A percentile compares a stretch with the other conserved stretches of the same genome.
Conservation (phyloP, 345 rosid species). For the Kernera saxatilis region DNA sequence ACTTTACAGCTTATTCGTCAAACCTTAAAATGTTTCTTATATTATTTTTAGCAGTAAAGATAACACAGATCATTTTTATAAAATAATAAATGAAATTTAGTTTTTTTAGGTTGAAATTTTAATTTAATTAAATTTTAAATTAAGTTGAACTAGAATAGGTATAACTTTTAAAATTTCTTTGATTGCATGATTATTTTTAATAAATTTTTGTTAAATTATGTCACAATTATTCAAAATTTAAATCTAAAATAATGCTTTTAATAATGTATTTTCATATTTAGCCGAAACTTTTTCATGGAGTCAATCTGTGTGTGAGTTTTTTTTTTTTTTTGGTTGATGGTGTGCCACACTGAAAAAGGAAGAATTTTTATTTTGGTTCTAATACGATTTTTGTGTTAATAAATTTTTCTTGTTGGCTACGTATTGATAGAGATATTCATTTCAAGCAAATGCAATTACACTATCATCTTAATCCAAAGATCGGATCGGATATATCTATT, state of each 20-base stretch:
- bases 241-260: background rate
- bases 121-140: too few relatives aligned
- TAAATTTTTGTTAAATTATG: background rate
- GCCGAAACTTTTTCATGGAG: too few relatives aligned
- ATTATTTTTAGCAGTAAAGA: background rate
- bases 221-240: background rate
- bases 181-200: background rate
- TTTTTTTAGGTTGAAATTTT: background rate
- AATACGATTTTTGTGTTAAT: background rate
- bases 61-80: background rate
- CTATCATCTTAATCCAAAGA: background rate
- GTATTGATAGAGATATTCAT: background rate
- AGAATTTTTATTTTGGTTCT: background rate
- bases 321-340: too few relatives aligned
- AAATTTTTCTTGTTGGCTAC: conserved; percentile 5
- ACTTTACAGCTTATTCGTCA: background rate
- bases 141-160: too few relatives aligned
- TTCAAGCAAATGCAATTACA: background rate
- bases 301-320: too few relatives aligned
- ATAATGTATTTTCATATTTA: background rate
- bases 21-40: background rate
- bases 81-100: background rate
- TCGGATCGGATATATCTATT: background rate
- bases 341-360: too few relatives aligned
- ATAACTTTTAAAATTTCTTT: background rate